Evolutionary conservation across 1,139 yeast genomes (phyloP), one percentile per base, ranked within the genome.

Genomic region (Oligophagozyma castellii): DNA sequence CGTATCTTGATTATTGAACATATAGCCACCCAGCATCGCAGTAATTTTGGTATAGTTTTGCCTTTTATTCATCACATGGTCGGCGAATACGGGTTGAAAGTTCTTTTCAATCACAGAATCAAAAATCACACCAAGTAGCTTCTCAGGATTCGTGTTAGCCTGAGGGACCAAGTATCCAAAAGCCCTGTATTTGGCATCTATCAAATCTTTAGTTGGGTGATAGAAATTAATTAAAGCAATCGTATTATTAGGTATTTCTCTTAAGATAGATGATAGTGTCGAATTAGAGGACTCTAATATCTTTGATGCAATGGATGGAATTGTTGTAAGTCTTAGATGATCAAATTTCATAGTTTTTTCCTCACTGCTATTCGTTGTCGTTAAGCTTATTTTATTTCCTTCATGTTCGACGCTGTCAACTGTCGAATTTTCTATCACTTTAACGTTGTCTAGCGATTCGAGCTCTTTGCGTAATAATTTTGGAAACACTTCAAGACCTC

Each of bases 81-180:
- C 26, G 28, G 40, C 40, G 11, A 65, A 42, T 8, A 24, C 21
- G 7, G 53, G 48, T 20, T 48, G 39, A 16, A 67, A 59, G 34
- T 65, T 56, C 37, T 64, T 60, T 46, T 74, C 86, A 10, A 81
- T 68, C 29, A 81, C 84, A 1, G 95, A 80, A 51, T 89, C 96
- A 53, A 79, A 89, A 19, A 89, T 83, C 2, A 83, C 83, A 2
- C 98, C 98, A 24, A 89, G 59, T 12, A 84, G 56, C 14, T 69
- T 63, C 29, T 73, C 75, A 1, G 70, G 66, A 42, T 80, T 77
- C 5, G 51, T 42, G 19, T 50, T 46, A 24, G 56, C 55, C 46
- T 56, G 64, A 22, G 98, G 98, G 3, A 83, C 80, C 31, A 89
- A 63, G 43, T 79, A 83, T 2, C 98, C 98, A 61, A 89, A 89